Percentiles rank a stretch among this genome's conserved stretches.
Evolutionary conservation across 164 flowering plant genomes (phyloP).

Genomic region (Litsea cubeba): DNA sequence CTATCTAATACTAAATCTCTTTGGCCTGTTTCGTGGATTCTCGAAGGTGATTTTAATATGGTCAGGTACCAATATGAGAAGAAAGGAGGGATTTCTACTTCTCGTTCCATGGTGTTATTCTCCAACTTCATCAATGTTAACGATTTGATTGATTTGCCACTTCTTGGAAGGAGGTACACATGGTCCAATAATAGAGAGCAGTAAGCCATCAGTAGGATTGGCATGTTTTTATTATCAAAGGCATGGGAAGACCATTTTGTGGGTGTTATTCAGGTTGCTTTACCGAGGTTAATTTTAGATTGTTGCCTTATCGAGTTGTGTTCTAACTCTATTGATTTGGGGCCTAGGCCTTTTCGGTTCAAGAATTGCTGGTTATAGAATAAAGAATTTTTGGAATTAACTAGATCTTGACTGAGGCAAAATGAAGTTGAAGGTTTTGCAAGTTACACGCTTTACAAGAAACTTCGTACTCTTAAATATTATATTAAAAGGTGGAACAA

Average conservation of each 20-base stretch:
- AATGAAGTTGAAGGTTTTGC: background rate
- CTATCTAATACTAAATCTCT: background rate
- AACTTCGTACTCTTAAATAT: background rate
- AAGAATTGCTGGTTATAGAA: background rate
- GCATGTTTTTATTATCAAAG: background rate
- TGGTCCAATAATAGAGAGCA: background rate
- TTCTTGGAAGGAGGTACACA: background rate
- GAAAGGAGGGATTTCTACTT: background rate
- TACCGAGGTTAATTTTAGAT: background rate
- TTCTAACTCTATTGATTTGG: background rate
- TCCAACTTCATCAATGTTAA: background rate
- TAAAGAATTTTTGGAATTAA: background rate
- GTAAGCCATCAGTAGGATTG: background rate
- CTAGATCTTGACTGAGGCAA: background rate
- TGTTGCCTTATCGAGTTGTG: background rate
- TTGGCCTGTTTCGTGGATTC: background rate
- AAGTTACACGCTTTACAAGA: background rate
- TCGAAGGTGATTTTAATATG: background rate
- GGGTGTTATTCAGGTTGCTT: background rate
- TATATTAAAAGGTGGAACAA: too few relatives aligned
- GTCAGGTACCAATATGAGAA: background rate
- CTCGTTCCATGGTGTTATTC: background rate
- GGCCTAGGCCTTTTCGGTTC: background rate
- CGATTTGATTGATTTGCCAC: background rate
- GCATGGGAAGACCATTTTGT: background rate